A percentile compares a stretch with the other conserved stretches of the same genome.
Conservation (phyloP, 2,329 filamentous ascomycete genomes). For the Myriosclerotinia scirpicola region DNA sequence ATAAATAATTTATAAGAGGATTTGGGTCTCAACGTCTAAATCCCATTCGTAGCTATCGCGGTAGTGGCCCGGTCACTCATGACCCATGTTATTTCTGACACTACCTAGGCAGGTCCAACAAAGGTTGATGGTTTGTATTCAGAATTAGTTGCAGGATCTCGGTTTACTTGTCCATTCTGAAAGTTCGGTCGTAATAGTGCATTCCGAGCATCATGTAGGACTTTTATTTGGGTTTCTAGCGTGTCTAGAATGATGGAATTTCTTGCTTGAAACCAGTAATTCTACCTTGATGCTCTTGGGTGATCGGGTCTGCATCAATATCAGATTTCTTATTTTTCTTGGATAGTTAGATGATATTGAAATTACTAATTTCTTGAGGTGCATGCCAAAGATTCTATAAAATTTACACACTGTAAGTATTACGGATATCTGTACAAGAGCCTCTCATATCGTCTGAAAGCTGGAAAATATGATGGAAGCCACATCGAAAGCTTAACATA, state of each 20-base stretch:
- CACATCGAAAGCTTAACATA: slow-evolving; percentile 30
- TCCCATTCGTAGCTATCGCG: background rate
- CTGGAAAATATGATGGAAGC: slow-evolving; percentile 30
- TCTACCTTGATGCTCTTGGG: slow-evolving; percentile 31
- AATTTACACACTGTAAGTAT: slow-evolving; percentile 32
- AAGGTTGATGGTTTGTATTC: slow-evolving; percentile 8
- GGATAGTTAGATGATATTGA: background rate
- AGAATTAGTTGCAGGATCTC: background rate
- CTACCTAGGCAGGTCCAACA: background rate
- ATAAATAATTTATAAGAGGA: background rate
- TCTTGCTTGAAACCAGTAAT: slow-evolving; percentile 33
- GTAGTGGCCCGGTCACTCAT: background rate
- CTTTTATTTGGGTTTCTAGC: slow-evolving; percentile 26
- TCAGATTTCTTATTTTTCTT: slow-evolving; percentile 27
- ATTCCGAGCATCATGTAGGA: slow-evolving; percentile 18
- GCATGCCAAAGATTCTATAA: slow-evolving; percentile 30
- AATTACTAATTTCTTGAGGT: too few species aligned
- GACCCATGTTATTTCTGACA: background rate
- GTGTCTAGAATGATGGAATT: slow-evolving; percentile 32
- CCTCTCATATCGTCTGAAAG: slow-evolving; percentile 27
- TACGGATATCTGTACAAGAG: slow-evolving; percentile 26
- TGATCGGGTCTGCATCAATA: slow-evolving; percentile 30
- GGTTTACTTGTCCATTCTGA: background rate
- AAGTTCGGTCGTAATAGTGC: background rate
- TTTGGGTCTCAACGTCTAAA: background rate